Base-by-base conservation (phyloP, 345 rosid species). In the Ceriops decandra region DNA sequence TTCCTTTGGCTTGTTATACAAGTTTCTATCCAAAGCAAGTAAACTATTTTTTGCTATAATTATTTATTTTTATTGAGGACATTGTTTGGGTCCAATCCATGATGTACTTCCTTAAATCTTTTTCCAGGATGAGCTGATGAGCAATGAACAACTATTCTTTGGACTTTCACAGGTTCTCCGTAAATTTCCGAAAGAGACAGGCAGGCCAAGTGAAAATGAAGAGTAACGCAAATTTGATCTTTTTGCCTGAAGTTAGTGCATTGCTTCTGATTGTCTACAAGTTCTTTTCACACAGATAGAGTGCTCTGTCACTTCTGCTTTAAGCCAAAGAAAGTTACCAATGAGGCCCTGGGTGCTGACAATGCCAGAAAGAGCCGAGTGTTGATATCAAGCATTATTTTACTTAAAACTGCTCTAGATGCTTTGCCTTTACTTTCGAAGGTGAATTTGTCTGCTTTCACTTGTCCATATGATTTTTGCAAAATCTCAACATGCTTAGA, bases 301-400 rank as follows among this genome's bases (percentile, higher is more conserved):
- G 92, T 93, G 42, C 97, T 91, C 64, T 93, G 98, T 82, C 91
- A 93, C 78, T 93, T 93, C 87, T 93, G 98, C 91, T 93, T 88
- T 82, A 93, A 89, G 90, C 87, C 85, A 52, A 91, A 84, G 82
- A 93, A 84, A 82, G 88, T 93, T 68, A 81, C 91, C 15, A 86
- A 81, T 62, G 91, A 84, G 67, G 86, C 83, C 73, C 28, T 82
- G 64, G 86, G 81, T 71, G 72, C 80, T 78, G 86, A 88, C 61
- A 85, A 87, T 82, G 80, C 89, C 76, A 84, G 76, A 82, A 91
- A 77, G 84, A 91, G 98, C 86, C 98, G 89, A 82, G 71, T 75
- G 67, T 67, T 89, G 80, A 89, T 91, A 76, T 79, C 97, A 74
- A 93, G 96, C 88, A 88, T 93, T 77, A 91, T 93, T 72, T 81